Evolutionary conservation across 2,329 filamentous ascomycete species (phyloP).

Genomic region (Calonectria crousiana): DNA sequence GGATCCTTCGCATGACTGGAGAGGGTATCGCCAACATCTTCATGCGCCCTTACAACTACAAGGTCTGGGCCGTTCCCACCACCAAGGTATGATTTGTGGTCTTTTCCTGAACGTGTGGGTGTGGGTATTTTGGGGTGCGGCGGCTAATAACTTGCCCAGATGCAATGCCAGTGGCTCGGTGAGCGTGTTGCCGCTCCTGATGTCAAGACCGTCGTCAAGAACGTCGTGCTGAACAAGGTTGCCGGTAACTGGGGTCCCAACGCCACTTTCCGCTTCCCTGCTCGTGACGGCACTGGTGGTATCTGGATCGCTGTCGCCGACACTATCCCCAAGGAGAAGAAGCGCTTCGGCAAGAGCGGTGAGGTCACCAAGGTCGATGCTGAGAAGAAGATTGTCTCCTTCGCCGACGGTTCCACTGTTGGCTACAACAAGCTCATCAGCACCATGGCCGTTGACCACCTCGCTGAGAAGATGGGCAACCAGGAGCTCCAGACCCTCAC

Average conservation of each 20-base stretch:
- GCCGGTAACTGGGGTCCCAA: slow-evolving; percentile 99
- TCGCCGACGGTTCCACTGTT: slow-evolving; percentile 88
- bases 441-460: slow-evolving; percentile 94
- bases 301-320: slow-evolving; percentile 99
- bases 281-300: slow-evolving; percentile 93
- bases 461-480: slow-evolving; percentile 90
- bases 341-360: slow-evolving; percentile 86
- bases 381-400: slow-evolving; percentile 82
- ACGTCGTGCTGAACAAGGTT: slow-evolving; percentile 95
- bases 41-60: slow-evolving; percentile 99
- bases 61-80: slow-evolving; percentile 98
- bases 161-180: slow-evolving; percentile 99
- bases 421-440: slow-evolving; percentile 93
- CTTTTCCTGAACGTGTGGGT: neutral
- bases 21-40: slow-evolving; percentile 92
- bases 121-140: neutral
- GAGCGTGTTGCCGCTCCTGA: slow-evolving; percentile 98
- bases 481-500: slow-evolving; percentile 84
- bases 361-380: slow-evolving; percentile 90
- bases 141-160: slow-evolving; percentile 65
- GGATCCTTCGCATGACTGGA: slow-evolving; percentile 94
- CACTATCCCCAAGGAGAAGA: slow-evolving; percentile 92
- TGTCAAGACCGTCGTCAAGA: slow-evolving; percentile 92
- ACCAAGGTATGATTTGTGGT: slow-evolving; percentile 76
- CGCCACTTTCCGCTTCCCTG: slow-evolving; percentile 97